These are phyloP conservation scores for Cordyceps javanica DNA, from an alignment of 2,329 filamentous ascomycete species.

Conservation along the genomic window DNA sequence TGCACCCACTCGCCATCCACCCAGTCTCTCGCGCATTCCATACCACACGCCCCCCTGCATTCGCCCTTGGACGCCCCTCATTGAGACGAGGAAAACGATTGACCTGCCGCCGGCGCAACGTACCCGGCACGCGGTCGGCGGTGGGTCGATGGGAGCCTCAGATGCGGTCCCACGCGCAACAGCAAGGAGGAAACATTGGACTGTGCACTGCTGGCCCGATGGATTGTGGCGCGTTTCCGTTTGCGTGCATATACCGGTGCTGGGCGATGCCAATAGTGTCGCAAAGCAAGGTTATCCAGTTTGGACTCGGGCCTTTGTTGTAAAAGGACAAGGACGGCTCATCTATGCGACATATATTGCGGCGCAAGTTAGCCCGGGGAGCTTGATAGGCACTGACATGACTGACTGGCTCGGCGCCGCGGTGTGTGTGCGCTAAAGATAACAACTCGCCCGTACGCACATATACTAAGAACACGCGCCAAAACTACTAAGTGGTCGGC, in stretches of 20 bases:
- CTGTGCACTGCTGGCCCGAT: neutral
- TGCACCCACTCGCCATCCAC: neutral
- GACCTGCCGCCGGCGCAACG: neutral
- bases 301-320: neutral
- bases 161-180: neutral
- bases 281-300: neutral
- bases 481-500: neutral
- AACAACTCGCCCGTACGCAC: neutral
- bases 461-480: no score
- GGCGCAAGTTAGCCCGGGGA: neutral
- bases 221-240: neutral
- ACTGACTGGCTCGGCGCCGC: neutral
- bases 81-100: neutral
- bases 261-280: neutral
- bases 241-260: neutral
- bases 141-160: conserved; percentile 10
- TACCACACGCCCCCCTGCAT: neutral
- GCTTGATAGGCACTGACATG: neutral
- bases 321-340: neutral
- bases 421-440: neutral
- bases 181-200: neutral
- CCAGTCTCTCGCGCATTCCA: no score
- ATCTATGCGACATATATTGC: neutral
- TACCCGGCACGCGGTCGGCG: neutral
- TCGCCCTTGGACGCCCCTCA: neutral